Evolutionary conservation across 2,329 filamentous ascomycete genomes (phyloP), one percentile per base, ranked within the genome.

Genomic region (Trichoderma breve): DNA sequence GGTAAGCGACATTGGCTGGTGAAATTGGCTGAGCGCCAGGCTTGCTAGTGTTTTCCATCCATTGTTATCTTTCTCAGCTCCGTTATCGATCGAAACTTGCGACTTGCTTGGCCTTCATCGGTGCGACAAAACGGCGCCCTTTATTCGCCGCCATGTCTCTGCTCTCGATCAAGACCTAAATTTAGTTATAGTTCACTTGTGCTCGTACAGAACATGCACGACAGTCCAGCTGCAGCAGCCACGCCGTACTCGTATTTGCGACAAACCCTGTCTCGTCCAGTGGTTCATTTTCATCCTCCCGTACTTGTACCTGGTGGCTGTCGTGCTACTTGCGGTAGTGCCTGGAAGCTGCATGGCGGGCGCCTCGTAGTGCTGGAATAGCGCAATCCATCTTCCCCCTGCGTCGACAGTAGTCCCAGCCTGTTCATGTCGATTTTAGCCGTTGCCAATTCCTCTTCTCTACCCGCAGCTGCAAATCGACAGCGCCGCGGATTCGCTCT

Each of bases 1-100:
- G 57, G 43, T 71, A 71, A 71, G 68, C 68, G 68, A 71, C 32
- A 71, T 71, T 71, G 60, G 36, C 67, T 36, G 43, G n/a, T 6
- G 64, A 65, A 51, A 65, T 65, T 65, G 62, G 39, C 39, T 18
- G 47, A 9, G 2, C 24, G 14, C 6, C 14, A 36, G 34, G 34
- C 34, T 36, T 6, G 34, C 34, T 36, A 36, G 34, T 36, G 6
- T 36, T 36, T 36, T 32, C 18, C 26, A 15, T 5, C 15, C 9
- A 47, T 43, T 12, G 24, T 30, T 28, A 21, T 43, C 32, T 55
- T 67, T 21, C 47, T 14, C 39, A n/a, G 39, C 39, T n/a, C 18
- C 24, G 32, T 69, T 47, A 60, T 60, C 36, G 65, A 68, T 32
- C 8, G 53, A 32, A 39, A 43, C 51, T 43, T 43, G 39, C 7